These are phyloP conservation scores for Hypoxylon intermedium DNA, from an alignment of 495 filamentous ascomycete species.

Conservation along the genomic window DNA sequence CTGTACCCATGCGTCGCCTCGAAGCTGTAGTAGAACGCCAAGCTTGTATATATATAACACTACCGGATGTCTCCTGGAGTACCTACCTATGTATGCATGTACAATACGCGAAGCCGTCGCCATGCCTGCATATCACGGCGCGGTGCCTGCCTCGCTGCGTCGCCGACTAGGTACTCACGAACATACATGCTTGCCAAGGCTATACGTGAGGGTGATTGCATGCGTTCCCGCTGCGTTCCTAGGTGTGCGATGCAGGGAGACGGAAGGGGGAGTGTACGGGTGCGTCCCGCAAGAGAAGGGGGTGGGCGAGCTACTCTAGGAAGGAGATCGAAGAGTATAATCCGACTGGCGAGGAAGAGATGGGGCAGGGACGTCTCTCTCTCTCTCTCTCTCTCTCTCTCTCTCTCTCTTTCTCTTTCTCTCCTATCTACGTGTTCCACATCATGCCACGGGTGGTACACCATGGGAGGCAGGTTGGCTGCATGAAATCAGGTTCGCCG, in stretches of 20 bases:
- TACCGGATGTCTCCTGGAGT: not conserved
- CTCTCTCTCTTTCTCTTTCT: no score
- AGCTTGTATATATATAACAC: slow-evolving; percentile 34
- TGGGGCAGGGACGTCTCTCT: slow-evolving; percentile 8
- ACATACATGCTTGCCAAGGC: slow-evolving; percentile 5
- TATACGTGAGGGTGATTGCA: slow-evolving; percentile 38
- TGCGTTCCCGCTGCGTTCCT: slow-evolving; percentile 12
- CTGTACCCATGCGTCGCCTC: not conserved
- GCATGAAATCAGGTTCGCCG: slow-evolving; percentile 35
- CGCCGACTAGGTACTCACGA: slow-evolving; percentile 2
- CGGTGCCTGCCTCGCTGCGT: not conserved
- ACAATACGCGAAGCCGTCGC: slow-evolving; percentile 4
- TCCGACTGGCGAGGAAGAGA: not conserved
- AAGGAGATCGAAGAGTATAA: slow-evolving; percentile 3
- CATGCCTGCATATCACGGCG: slow-evolving; percentile 7
- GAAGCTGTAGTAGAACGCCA: slow-evolving; percentile 18
- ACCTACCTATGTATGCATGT: slow-evolving; percentile 1
- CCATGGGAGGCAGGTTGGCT: slow-evolving; percentile 15
- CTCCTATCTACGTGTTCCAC: slow-evolving; percentile 22
- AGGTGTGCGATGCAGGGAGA: slow-evolving; percentile 20
- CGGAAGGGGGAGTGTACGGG: slow-evolving; percentile 10
- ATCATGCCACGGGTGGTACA: slow-evolving; percentile 17
- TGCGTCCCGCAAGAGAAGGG: no score
- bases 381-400: no score
- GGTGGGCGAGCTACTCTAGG: no score